A percentile compares a stretch with the other conserved stretches of the same genome.
Evolutionary conservation across 176 grass and related monocot genomes (phyloP).

Genomic region (Musa itinerans): DNA sequence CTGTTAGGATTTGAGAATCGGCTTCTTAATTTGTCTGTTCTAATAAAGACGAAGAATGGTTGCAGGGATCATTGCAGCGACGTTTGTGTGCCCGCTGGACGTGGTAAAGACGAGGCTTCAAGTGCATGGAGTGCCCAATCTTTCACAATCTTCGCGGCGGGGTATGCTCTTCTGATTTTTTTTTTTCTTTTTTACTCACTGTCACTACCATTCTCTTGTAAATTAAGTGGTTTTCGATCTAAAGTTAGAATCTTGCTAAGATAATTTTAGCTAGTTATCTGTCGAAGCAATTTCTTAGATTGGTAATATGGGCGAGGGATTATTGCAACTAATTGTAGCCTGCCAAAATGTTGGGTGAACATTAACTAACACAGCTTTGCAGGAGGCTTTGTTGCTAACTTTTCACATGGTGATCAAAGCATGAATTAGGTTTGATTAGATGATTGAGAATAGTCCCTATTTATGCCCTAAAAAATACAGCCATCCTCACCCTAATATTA

Average conservation of each 20-base stretch:
- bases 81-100: conserved; percentile 91
- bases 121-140: conserved; percentile 63
- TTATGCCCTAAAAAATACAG: no score
- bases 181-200: conserved; percentile 5
- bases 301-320: not conserved
- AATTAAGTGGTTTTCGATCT: not conserved
- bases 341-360: no score
- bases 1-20: not conserved
- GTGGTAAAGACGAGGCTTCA: conserved; percentile 98
- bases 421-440: no score
- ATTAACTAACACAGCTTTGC: not conserved
- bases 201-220: not conserved
- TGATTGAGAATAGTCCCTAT: no score
- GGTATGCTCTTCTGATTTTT: conserved; percentile 33
- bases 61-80: conserved; percentile 70
- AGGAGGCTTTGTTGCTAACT: not conserved
- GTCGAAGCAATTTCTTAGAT: not conserved
- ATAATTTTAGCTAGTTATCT: not conserved
- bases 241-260: not conserved
- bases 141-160: conserved; percentile 24
- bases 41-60: not conserved
- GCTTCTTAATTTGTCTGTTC: not conserved
- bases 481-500: no score
- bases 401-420: not conserved
- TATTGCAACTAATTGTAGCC: not conserved